A percentile compares a stretch with the other conserved stretches of the same genome.
These are phyloP conservation scores for Talaromyces atroroseus DNA, from an alignment of 2,329 filamentous ascomycete species.

Conservation along the genomic window DNA sequence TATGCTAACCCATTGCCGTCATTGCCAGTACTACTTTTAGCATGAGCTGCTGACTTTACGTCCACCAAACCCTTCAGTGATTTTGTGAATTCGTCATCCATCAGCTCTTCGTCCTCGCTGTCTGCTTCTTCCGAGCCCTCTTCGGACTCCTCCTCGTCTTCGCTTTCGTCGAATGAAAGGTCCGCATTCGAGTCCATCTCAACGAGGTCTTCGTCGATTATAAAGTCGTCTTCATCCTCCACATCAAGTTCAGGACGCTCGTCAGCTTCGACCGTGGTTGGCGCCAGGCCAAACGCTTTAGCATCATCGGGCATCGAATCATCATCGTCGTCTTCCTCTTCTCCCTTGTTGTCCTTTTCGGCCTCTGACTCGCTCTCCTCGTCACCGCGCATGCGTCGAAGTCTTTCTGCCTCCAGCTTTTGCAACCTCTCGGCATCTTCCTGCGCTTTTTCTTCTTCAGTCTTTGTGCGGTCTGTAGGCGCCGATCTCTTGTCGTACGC, in stretches of 20 bases:
- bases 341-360: slow-evolving; percentile 25
- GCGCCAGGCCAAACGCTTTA: slow-evolving; percentile 57
- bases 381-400: slow-evolving; percentile 83
- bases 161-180: slow-evolving; percentile 36
- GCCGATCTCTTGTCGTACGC: slow-evolving; percentile 78
- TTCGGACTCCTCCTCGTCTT: slow-evolving; percentile 42
- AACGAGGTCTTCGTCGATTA: slow-evolving; percentile 82
- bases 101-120: slow-evolving; percentile 11
- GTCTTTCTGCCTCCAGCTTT: slow-evolving; percentile 74
- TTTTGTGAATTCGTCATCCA: slow-evolving; percentile 55
- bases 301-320: slow-evolving; percentile 52
- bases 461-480: slow-evolving; percentile 84
- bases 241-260: slow-evolving; percentile 55
- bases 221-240: slow-evolving; percentile 91
- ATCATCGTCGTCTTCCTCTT: slow-evolving; percentile 42
- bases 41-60: not conserved
- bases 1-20: slow-evolving; percentile 57
- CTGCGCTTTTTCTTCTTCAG: slow-evolving; percentile 74
- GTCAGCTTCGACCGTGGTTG: slow-evolving; percentile 35
- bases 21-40: not conserved
- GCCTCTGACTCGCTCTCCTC: slow-evolving; percentile 52
- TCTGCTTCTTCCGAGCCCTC: slow-evolving; percentile 47
- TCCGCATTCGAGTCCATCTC: slow-evolving; percentile 65
- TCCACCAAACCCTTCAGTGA: slow-evolving; percentile 1
- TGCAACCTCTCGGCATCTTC: slow-evolving; percentile 72